These are phyloP conservation scores for Fennellomyces sp. DNA, from an alignment of 371 early-diverging fungal genomes.

Conservation along the genomic window DNA sequence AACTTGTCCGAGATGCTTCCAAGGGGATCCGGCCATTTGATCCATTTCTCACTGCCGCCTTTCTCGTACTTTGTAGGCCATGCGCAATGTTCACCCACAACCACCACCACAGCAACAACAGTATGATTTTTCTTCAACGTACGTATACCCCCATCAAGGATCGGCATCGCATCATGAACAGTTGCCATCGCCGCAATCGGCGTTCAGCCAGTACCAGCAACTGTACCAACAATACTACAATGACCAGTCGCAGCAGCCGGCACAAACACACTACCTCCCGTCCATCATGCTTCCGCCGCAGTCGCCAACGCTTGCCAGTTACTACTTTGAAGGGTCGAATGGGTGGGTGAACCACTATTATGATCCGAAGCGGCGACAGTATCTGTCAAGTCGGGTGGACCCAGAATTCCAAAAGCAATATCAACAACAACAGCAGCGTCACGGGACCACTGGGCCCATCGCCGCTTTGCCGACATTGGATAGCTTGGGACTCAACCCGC, in stretches of 20 bases:
- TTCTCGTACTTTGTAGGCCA: too few relatives aligned
- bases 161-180: not conserved
- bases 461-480: slow-evolving; percentile 11
- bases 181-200: not conserved
- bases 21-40: too few relatives aligned
- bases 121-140: slow-evolving; percentile 36
- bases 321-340: slow-evolving; percentile 44
- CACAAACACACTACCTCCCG: slow-evolving; percentile 31
- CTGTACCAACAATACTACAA: slow-evolving; percentile 23
- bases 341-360: slow-evolving; percentile 52
- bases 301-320: slow-evolving; percentile 52
- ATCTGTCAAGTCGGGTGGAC: slow-evolving; percentile 40
- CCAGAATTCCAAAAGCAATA: slow-evolving; percentile 38
- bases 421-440: slow-evolving; percentile 18
- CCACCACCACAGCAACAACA: slow-evolving; percentile 21
- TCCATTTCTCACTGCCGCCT: too few relatives aligned
- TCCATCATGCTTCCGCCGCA: slow-evolving; percentile 56
- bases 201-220: slow-evolving; percentile 19
- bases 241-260: slow-evolving; percentile 15
- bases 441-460: not conserved
- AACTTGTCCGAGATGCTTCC: not conserved
- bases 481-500: slow-evolving; percentile 15
- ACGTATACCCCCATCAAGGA: slow-evolving; percentile 41
- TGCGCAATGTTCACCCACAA: not conserved
- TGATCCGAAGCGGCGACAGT: slow-evolving; percentile 43